Base-by-base conservation (phyloP, 1,139 yeast genomes). In the Debaryomycetaceae sp. region DNA sequence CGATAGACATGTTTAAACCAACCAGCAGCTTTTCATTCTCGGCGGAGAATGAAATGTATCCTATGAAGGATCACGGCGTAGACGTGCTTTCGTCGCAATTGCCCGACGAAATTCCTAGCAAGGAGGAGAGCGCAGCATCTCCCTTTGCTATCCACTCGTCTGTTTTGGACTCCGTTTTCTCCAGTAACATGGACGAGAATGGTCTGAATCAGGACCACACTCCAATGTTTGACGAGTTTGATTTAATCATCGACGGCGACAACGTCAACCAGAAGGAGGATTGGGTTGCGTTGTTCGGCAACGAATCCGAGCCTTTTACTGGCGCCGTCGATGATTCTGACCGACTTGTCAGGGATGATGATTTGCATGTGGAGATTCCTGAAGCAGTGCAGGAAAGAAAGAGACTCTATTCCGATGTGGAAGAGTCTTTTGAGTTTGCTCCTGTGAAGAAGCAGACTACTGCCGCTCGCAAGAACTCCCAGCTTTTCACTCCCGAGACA, bases 201-300 rank as follows among this genome's bases (percentile, higher is more conserved):
- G 69, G 62, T 46, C 60, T 57, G 38, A 53, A 69, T 22, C 73
- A 70, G 42, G 75, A 75, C 46, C 71, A 77, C 40, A 75, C 85
- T 57, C 88, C 90, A 58, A 80, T 83, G 86, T 83, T 84, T 66
- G 83, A 72, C 52, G 80, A 78, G 46, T 70, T 72, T 51, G 78
- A 73, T 51, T 69, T 72, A 51, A 69, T 72, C 45, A 60, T 72
- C 46, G 78, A 72, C 47, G 76, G 78, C 45, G 63, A 69, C 45
- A 75, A 73, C 55, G 58, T 72, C 51, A 72, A 78, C 55, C 58
- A 66, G 41, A 71, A 70, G 53, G 76, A 76, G 33, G 77, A 77
- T 58, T 83, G 89, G 89, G 77, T 78, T 38, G 75, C 87, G n/a
- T 69, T 83, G 48, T 83, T 83, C 55, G 81, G 75, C 46, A 73